A percentile compares a stretch with the other conserved stretches of the same genome.
Conservation (phyloP, 2,329 filamentous ascomycete species). For the Ramularia collo-cygni region DNA sequence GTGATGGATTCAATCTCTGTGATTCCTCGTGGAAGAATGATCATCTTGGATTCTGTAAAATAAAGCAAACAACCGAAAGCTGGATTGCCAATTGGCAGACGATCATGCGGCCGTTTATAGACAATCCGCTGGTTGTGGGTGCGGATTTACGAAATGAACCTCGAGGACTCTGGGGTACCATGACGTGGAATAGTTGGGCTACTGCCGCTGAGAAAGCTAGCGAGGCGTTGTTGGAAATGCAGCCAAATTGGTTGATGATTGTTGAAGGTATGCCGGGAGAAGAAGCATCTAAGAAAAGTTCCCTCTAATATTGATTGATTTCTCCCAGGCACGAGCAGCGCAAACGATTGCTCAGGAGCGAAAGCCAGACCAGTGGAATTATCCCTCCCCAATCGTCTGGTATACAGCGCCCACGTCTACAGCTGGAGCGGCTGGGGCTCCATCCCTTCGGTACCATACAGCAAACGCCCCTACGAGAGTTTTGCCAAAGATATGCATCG, state of each 20-base stretch:
- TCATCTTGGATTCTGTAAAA: constrained; percentile 53
- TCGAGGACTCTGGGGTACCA: constrained; percentile 61
- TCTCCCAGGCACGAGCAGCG: too few relatives aligned
- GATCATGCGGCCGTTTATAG: constrained; percentile 53
- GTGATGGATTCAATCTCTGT: constrained; percentile 61
- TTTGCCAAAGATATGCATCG: constrained; percentile 56
- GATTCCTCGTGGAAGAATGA: constrained; percentile 62
- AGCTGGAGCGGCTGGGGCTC: constrained; percentile 60
- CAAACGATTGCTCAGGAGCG: constrained; percentile 43
- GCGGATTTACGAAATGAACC: constrained; percentile 64
- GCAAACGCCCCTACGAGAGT: constrained; percentile 54
- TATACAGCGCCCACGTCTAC: constrained; percentile 65
- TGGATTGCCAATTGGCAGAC: constrained; percentile 62
- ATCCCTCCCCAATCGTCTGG: constrained; percentile 48
- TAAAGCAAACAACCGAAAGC: constrained; percentile 56
- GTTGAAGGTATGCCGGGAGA: constrained; percentile 60
- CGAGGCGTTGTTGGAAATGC: constrained; percentile 53
- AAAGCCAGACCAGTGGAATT: constrained; percentile 51
- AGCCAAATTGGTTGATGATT: constrained; percentile 59
- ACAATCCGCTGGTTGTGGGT: constrained; percentile 57
- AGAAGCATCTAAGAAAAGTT: too few relatives aligned
- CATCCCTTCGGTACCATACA: constrained; percentile 49
- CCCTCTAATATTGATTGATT: too few relatives aligned
- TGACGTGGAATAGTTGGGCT: constrained; percentile 60
- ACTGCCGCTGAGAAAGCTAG: constrained; percentile 57